Conservation (phyloP, 1,284 basidiomycete genomes). For the Ustilago trichophora region DNA sequence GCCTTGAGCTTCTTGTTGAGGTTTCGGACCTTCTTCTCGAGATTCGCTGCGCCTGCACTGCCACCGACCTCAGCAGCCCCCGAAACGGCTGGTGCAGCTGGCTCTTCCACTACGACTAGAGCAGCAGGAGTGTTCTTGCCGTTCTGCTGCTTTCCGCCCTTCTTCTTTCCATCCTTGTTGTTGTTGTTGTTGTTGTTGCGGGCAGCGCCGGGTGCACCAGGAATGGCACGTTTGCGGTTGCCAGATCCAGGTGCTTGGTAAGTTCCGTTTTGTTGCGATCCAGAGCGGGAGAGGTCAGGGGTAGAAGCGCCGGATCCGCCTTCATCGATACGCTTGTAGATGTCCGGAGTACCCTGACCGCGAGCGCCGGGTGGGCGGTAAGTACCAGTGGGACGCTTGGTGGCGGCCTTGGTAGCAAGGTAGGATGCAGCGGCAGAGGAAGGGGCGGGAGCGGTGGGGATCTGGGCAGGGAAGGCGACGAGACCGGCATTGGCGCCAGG, state of each 20-base stretch:
- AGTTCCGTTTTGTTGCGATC: slow-evolving; percentile 34
- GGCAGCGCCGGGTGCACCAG: slow-evolving; percentile 48
- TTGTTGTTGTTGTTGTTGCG: slow-evolving; percentile 11
- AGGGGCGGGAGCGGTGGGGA: slow-evolving; percentile 79
- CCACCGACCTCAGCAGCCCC: slow-evolving; percentile 55
- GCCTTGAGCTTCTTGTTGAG: slow-evolving; percentile 93
- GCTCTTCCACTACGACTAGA: slow-evolving; percentile 6
- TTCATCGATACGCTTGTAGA: slow-evolving; percentile 88
- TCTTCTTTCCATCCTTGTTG: slow-evolving; percentile 32
- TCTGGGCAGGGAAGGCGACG: slow-evolving; percentile 76
- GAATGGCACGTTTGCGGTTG: slow-evolving; percentile 45
- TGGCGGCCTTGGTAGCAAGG: slow-evolving; percentile 60
- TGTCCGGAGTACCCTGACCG: slow-evolving; percentile 81
- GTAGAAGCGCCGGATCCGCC: slow-evolving; percentile 67
- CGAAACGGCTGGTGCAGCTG: slow-evolving; percentile 14
- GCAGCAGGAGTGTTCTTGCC: slow-evolving; percentile 35
- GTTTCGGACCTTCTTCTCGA: slow-evolving; percentile 74
- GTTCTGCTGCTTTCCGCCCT: slow-evolving; percentile 38
- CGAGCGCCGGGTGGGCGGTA: slow-evolving; percentile 73
- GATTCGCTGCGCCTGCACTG: slow-evolving; percentile 36
- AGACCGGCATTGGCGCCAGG: slow-evolving; percentile 76
- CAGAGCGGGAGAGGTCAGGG: slow-evolving; percentile 28
- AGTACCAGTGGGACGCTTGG: slow-evolving; percentile 66
- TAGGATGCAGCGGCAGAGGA: slow-evolving; percentile 71
- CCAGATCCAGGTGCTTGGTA: slow-evolving; percentile 48